Evolutionary conservation across 495 filamentous ascomycete genomes (phyloP).

Genomic region (Neurospora terricola): DNA sequence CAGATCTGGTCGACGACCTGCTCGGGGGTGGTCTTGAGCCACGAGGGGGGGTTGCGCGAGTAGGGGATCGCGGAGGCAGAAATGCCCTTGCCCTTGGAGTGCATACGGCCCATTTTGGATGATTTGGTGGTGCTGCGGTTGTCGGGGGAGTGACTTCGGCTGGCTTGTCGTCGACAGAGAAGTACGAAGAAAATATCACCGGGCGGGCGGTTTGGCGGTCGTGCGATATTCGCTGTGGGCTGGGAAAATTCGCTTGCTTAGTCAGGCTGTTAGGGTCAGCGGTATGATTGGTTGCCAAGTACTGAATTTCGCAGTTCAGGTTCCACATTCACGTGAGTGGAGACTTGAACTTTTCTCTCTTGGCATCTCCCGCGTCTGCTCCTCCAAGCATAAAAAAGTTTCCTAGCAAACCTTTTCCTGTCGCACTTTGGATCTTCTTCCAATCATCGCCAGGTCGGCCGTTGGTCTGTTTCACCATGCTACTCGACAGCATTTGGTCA

Average conservation of each 20-base stretch:
- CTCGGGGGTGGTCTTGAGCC: conserved; percentile 83
- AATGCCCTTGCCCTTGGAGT: conserved; percentile 99
- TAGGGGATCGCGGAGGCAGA: conserved; percentile 89
- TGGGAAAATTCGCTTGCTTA: conserved; percentile 8
- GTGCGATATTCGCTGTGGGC: conserved; percentile 10
- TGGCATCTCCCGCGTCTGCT: background rate
- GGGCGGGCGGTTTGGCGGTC: background rate
- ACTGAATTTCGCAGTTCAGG: background rate
- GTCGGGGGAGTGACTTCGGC: conserved; percentile 6
- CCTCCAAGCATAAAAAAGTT: background rate
- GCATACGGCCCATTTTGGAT: conserved; percentile 89
- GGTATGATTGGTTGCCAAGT: conserved; percentile 7
- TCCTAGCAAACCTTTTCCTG: background rate
- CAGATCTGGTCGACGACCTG: conserved; percentile 97
- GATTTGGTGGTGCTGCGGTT: conserved; percentile 25
- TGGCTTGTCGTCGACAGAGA: conserved; percentile 13
- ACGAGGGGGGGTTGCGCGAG: conserved; percentile 81
- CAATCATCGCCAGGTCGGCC: background rate
- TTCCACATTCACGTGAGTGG: background rate
- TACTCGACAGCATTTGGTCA: background rate
- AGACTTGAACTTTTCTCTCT: conserved; percentile 1
- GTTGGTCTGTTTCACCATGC: background rate
- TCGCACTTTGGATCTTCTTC: background rate
- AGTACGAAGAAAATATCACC: conserved; percentile 10
- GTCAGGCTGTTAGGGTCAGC: conserved; percentile 8